These are phyloP conservation scores for Mycena crocata DNA, from an alignment of 768 basidiomycete species.

Conservation along the genomic window DNA sequence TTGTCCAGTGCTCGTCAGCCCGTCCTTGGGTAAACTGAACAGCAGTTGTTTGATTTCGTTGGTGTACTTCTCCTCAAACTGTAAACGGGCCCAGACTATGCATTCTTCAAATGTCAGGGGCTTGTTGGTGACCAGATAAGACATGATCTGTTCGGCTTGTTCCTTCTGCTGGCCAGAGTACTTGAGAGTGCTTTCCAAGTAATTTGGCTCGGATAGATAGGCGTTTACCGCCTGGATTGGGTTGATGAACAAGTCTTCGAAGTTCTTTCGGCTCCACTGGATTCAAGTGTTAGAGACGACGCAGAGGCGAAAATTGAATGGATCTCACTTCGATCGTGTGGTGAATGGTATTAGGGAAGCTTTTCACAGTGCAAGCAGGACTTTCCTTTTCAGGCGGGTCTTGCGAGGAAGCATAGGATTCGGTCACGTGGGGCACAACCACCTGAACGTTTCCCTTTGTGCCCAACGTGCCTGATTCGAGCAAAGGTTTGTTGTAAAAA, in stretches of 20 bases:
- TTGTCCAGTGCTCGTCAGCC: conserved; percentile 89
- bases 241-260: conserved; percentile 93
- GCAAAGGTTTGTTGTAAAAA: conserved; percentile 93
- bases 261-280: conserved; percentile 94
- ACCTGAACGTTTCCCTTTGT: conserved; percentile 99
- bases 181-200: conserved; percentile 89
- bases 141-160: conserved; percentile 88
- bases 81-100: conserved; percentile 94
- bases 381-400: conserved; percentile 99
- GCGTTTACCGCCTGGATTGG: conserved; percentile 94
- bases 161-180: conserved; percentile 93
- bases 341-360: conserved; percentile 97
- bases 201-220: conserved; percentile 97
- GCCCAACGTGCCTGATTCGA: conserved; percentile 97
- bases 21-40: conserved; percentile 95
- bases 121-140: conserved; percentile 91
- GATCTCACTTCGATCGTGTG: conserved; percentile 92
- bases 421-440: conserved; percentile 92
- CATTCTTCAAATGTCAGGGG: conserved; percentile 98
- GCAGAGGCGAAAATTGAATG: neutral
- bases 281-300: neutral
- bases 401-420: conserved; percentile 97
- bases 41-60: conserved; percentile 94
- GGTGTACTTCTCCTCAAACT: conserved; percentile 94
- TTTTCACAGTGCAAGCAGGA: conserved; percentile 97